Evolutionary conservation across 345 rosid genomes (phyloP), one percentile per base, ranked within the genome.

Genomic region (Gossypium turneri): DNA sequence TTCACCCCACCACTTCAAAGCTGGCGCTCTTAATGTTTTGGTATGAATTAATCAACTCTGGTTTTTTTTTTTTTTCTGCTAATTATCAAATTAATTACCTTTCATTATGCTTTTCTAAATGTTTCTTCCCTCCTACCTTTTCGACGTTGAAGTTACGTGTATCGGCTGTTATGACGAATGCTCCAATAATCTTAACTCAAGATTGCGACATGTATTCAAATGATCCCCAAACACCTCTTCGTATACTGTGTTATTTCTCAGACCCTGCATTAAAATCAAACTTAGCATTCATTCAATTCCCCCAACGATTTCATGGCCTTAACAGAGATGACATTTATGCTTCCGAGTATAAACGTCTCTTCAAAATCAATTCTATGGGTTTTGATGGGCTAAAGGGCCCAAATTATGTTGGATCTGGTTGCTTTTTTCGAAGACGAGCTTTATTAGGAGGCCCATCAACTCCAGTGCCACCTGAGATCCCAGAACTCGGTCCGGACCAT

Each of bases 181-280:
- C 92, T 2, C 89, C 94, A 2, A 58, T 94, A 44, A 68, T 94
- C 61, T 76, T 94, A 78, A 87, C 92, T 7, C 76, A 90, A 48
- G 98, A 94, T 15, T 92, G 98, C 71, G 98, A 94, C 83, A 90
- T 84, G 87, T 77, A 81, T 77, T 92, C 98, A 1, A 92, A 89
- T 73, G 87, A 92, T 70, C 93, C 97, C 0, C 59, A 24, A 25
- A 82, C 96, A 1, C 86, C 84, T 38, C 73, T 59, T 4, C 86
- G 88, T 20, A 83, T 77, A 15, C 53, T 92, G 16, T 90, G 97
- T 52, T 89, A 92, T 73, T 45, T 86, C 0, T 76, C 69, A 0
- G 91, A 94, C 16, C 86, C 89, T 0, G 56, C 53, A 12, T 63
- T 72, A 7, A 67, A 50, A 3, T 63, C 86, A 3, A 38, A 59